Conservation (phyloP, 2,329 filamentous ascomycete species). For the Fusarium sp. region DNA sequence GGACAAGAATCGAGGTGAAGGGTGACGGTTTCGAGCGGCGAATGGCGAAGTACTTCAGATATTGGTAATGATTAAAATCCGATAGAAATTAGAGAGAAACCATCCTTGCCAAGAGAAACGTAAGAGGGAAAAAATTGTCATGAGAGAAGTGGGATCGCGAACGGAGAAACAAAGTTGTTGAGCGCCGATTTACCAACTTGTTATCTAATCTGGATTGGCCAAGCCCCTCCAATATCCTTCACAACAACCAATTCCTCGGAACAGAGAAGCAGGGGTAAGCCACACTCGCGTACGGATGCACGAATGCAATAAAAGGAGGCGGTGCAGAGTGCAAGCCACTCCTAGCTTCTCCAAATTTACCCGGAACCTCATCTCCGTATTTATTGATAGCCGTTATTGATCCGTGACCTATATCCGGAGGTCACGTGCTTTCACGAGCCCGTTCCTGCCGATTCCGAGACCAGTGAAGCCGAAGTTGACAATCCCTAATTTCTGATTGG, state of each 20-base stretch:
- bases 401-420: slow-evolving; percentile 20
- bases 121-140: slow-evolving; percentile 34
- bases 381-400: slow-evolving; percentile 37
- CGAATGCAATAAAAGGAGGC: slow-evolving; percentile 19
- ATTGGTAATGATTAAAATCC: slow-evolving; percentile 4
- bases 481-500: slow-evolving; percentile 50
- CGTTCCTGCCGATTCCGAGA: slow-evolving; percentile 44
- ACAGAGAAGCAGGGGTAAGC: slow-evolving; percentile 10
- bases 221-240: slow-evolving; percentile 44
- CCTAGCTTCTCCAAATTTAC: not conserved
- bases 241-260: slow-evolving; percentile 27
- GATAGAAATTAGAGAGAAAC: slow-evolving; percentile 29
- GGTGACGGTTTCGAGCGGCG: slow-evolving; percentile 3
- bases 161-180: slow-evolving; percentile 47
- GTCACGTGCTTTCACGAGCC: slow-evolving; percentile 46
- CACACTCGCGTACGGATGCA: not conserved
- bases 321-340: slow-evolving; percentile 22
- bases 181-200: slow-evolving; percentile 43
- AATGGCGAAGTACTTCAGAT: not conserved
- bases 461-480: slow-evolving; percentile 49
- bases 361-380: slow-evolving; percentile 28
- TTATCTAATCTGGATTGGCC: slow-evolving; percentile 47
- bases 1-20: slow-evolving; percentile 23
- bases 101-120: slow-evolving; percentile 33
- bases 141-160: slow-evolving; percentile 43